Evolutionary conservation across 2,329 filamentous ascomycete species (phyloP).

Genomic region (Claviceps arundinis): DNA sequence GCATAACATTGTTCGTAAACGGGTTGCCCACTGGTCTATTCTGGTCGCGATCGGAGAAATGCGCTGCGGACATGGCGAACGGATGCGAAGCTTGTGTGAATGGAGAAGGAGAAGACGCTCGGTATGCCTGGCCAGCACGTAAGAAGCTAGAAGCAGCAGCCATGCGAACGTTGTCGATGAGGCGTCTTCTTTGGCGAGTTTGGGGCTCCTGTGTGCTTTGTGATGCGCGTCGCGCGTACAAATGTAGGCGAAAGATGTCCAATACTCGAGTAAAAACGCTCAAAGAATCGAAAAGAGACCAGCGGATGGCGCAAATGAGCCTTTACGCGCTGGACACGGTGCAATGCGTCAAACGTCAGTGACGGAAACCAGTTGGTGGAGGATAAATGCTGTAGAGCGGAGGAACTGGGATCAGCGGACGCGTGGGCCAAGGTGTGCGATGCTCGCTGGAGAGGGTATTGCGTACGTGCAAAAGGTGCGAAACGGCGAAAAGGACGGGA

Average conservation of each 20-base stretch:
- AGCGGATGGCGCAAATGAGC: not conserved
- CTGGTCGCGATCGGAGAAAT: constrained; percentile 27
- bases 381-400: not conserved
- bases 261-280: not conserved
- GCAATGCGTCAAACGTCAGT: not conserved
- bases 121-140: constrained; percentile 26
- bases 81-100: constrained; percentile 21
- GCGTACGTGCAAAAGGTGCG: not conserved
- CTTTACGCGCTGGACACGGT: not conserved
- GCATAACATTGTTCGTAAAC: constrained; percentile 22
- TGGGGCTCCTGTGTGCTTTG: not conserved
- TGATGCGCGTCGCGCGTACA: not conserved
- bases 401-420: not conserved
- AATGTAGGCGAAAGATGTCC: not conserved
- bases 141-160: constrained; percentile 28
- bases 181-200: constrained; percentile 10
- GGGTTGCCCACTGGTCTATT: constrained; percentile 26
- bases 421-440: constrained; percentile 1
- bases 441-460: not conserved
- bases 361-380: not conserved
- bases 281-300: not conserved
- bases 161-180: constrained; percentile 23
- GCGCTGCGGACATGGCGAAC: constrained; percentile 17
- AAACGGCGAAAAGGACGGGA: not conserved
- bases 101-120: constrained; percentile 10